Evolutionary conservation across 352 stramenopile species (phyloP).

Genomic region (Phytophthora meadii): DNA sequence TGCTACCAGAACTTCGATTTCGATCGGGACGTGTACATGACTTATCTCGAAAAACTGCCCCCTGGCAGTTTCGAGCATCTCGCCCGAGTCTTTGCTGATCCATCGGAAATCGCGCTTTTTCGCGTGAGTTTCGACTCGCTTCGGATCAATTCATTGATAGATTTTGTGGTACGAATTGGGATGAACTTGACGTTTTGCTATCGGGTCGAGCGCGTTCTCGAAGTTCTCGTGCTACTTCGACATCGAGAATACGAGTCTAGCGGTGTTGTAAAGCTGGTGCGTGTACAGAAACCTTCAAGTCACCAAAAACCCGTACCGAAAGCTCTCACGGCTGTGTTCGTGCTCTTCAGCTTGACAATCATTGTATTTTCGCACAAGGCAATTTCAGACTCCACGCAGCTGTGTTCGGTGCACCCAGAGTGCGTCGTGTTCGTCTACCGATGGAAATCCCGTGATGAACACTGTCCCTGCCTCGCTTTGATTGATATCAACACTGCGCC

Average conservation of each 20-base stretch:
- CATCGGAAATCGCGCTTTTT: constrained; percentile 30
- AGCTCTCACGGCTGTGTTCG: constrained; percentile 7
- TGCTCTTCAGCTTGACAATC: constrained; percentile 5
- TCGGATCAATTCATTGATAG: constrained; percentile 28
- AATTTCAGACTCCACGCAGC: not conserved
- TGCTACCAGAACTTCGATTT: constrained; percentile 36
- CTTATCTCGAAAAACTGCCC: constrained; percentile 21
- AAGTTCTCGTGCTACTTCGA: constrained; percentile 13
- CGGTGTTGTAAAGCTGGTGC: not conserved
- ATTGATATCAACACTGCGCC: constrained; percentile 35
- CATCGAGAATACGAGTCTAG: constrained; percentile 5
- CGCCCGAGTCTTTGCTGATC: constrained; percentile 23
- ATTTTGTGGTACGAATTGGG: constrained; percentile 28
- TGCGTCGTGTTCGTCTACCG: constrained; percentile 25
- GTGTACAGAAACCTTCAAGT: not conserved
- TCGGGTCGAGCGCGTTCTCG: constrained; percentile 26
- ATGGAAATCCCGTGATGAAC: constrained; percentile 2
- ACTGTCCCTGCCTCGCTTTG: constrained; percentile 43
- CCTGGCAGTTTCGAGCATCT: constrained; percentile 34
- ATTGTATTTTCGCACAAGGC: constrained; percentile 5
- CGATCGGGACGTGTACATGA: constrained; percentile 19
- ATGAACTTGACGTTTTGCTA: constrained; percentile 36
- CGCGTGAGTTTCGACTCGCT: constrained; percentile 37
- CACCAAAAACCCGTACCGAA: constrained; percentile 22
- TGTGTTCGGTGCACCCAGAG: constrained; percentile 16